Evolutionary conservation across 257 asterid species (phyloP), one percentile per base, ranked within the genome.

Genomic region (Galeopsis tetrahit): DNA sequence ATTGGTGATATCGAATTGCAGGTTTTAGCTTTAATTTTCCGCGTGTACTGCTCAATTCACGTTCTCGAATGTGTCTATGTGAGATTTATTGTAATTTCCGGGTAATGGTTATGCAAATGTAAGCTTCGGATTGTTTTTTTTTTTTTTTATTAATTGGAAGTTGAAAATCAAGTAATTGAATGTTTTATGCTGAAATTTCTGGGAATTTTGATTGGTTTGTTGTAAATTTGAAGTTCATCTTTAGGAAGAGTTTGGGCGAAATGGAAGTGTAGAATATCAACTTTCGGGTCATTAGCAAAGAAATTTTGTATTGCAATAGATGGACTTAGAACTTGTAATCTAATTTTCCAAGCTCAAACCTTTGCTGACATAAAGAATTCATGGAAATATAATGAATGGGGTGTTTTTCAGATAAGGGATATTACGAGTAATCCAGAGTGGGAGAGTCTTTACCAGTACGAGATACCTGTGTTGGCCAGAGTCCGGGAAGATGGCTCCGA

Each of bases 381-480:
- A 34, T 70, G 36, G 60, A 59, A 77, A 14, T 51, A 9, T 63
- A 36, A 60, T 69, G 71, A 31, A 66, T 39, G 55, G 56, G 66
- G 51, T 10, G 71, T 74, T 63, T 10, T 33, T 11, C 72, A 89
- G 96, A 66, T 93, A 64, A 85, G 97, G 79, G 97, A 94, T 76
- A 91, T 94, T 56, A 89, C 93, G 9, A 89, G 78, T 43, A 84
- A 91, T 80, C 83, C 96, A 4, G 87, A 88, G 56, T 93, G 97
- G 98, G 96, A 93, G 85, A 89, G 67, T 80, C 96, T 90, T 74
- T 94, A 85, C 82, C 97, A 94, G 77, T 91, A 91, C 69, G 99
- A 94, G 87, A 94, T 94, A 78, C 97, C 97, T 7, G 97, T 94
- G 75, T 76, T 94, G 84, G 95, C 95, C 42, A 81, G 86, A 80